Evolutionary conservation across 495 filamentous ascomycete genomes (phyloP), one percentile per base, ranked within the genome.

Genomic region (Pseudoneurospora amorphoporcata): DNA sequence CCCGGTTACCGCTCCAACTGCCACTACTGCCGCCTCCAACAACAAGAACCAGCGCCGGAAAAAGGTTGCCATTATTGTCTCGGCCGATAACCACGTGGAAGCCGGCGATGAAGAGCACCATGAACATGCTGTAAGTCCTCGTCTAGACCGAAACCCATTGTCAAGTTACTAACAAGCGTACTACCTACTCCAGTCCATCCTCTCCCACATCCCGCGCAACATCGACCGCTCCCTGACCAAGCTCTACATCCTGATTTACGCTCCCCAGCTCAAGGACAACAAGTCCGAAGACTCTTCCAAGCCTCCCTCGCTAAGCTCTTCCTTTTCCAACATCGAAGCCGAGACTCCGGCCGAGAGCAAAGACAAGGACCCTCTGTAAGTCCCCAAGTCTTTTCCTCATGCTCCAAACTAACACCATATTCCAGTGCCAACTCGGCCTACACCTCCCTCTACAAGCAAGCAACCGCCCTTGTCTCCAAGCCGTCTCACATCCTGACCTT

Each of bases 401-500:
- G n/a, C n/a, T n/a, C n/a, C n/a, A n/a, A n/a, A 78, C 82, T 76
- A 78, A 79, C 16, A 80, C 81, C 81, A 61, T 53, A 79, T 83
- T 76, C 81, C 4, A 75, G 83, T 1, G 71, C 78, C n/a, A 83
- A 82, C 72, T 87, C 89, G 14, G 85, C 89, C 10, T 96, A 92
- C 85, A 90, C 91, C 74, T 89, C 89, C 9, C 81, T 96, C 38
- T 93, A 94, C 80, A 85, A 87, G 2, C 90, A 95, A 79, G 93
- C 92, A 3, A 85, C 90, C 68, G 80, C 85, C 1, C 85, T 97
- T 8, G 94, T 97, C 3, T 90, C 93, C 72, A 93, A 92, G 74
- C 90, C 94, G 12, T 91, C 83, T 72, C 92, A 92, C 88, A 90
- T 98, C 71, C 87, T 98, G 80, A 92, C 93, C 3, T 98, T 97